phyloP scores from a whole-genome alignment of 306 rosid species.

The Psophocarpus tetragonolobus region DNA sequence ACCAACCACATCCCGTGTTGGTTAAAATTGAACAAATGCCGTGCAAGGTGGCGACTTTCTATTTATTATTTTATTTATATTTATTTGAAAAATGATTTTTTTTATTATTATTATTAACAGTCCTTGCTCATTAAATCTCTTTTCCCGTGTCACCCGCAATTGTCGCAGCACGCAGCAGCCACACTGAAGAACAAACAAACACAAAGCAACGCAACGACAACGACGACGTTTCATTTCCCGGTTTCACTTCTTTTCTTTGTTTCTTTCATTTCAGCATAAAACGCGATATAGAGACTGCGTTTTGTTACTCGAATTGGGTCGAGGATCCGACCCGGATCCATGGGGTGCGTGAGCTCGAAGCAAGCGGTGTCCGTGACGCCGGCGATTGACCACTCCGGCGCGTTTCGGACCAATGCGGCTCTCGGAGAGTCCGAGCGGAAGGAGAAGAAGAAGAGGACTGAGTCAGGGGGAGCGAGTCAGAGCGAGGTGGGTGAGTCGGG shows the following conservation, averaged over 20 bases:
- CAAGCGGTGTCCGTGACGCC: slow-evolving; percentile 90
- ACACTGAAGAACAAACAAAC: not conserved
- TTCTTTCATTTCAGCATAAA: no score
- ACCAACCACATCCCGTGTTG: no score
- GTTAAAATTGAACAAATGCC: no score
- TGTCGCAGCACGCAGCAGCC: not conserved
- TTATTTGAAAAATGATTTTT: no score
- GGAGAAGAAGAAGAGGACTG: slow-evolving; percentile 32
- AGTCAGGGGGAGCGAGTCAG: slow-evolving; percentile 49
- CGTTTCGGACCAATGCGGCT: slow-evolving; percentile 44
- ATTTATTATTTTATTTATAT: no score
- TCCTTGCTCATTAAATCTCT: not conserved
- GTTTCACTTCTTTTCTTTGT: no score
- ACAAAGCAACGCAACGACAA: no score
- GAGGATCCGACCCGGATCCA: slow-evolving; percentile 33
- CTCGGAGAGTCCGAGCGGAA: slow-evolving; percentile 39
- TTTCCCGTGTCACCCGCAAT: slow-evolving; percentile 22
- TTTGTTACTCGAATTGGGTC: not conserved
- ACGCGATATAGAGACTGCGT: no score
- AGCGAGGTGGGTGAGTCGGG: slow-evolving; percentile 77
- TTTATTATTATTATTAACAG: not conserved
- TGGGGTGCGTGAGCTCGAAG: slow-evolving; percentile 95
- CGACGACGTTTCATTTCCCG: slow-evolving; percentile 19
- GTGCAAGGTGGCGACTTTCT: no score
- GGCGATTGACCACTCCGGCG: slow-evolving; percentile 76